Evolutionary conservation across 352 stramenopile genomes (phyloP), one percentile per base, ranked within the genome.

Genomic region (Thalassiosira sp.): DNA sequence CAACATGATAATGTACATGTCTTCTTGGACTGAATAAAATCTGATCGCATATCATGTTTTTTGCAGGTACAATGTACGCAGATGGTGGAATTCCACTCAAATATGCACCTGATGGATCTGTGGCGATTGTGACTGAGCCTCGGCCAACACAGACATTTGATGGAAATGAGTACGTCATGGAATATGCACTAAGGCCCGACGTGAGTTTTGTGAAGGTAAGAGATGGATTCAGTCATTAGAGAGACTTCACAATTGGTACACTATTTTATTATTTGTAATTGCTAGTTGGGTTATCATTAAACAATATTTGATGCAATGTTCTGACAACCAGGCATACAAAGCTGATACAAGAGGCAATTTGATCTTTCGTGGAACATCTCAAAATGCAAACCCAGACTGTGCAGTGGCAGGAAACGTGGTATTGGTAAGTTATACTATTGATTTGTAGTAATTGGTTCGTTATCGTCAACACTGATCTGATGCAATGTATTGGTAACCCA

Each of bases 381-480:
- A 88, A 77, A 98, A 98, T 90, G 96, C 97, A 53, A 98, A 98
- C 80, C 94, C 96, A 22, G 95, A 98, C 76, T 94, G 90, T 63
- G 96, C 95, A 45, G 98, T 97, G 73, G 95, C 96, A 40, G 96
- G 94, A 37, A 91, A 90, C 45, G 90, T 98, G 54, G 96, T 91
- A 24, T 97, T 98, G 64, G 68, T 76, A 58, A 76, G 66, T 64
- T 40, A 28, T 49, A 2, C 10, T 25, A 52, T 40, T 48, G 33
- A 42, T 42, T 11, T 42, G 2, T 48, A 48, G 16, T 5, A 20
- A 5, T 48, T 2, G 40, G 2, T 53, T 24, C 22, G 7, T 42
- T 0, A 20, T 10, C n/a, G 25, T 64, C 5, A n/a, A 1, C 20
- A 16, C 16, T 33, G 28, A 42, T 27, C 1, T 49, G n/a, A 18